phyloP scores from a whole-genome alignment of 805 yeast genomes.

The Starmerella vitae region DNA sequence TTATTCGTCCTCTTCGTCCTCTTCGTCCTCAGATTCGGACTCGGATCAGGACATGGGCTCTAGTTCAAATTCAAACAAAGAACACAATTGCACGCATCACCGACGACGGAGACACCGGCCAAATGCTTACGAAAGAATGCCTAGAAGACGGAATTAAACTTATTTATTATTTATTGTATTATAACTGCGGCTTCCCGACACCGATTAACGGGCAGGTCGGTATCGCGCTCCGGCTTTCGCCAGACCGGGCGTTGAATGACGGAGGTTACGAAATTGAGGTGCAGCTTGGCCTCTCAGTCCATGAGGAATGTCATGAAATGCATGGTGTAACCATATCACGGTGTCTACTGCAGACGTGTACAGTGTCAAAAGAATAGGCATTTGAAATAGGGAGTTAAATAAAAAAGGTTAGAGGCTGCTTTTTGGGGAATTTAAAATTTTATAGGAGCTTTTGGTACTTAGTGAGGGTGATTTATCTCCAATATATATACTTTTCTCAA shows the following conservation, averaged over 20 bases:
- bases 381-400: neutral
- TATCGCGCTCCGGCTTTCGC: slow-evolving; percentile 8
- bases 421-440: too few species aligned
- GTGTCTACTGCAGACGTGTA: slow-evolving; percentile 4
- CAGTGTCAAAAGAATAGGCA: slow-evolving; percentile 5
- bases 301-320: slow-evolving; percentile 8
- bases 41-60: slow-evolving; percentile 25
- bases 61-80: slow-evolving; percentile 10
- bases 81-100: slow-evolving; percentile 17
- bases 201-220: neutral
- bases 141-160: slow-evolving; percentile 1
- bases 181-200: neutral
- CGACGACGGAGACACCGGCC: slow-evolving; percentile 35
- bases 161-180: slow-evolving; percentile 1
- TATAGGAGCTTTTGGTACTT: too few species aligned
- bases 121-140: slow-evolving; percentile 71
- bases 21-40: slow-evolving; percentile 30
- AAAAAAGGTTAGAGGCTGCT: too few species aligned
- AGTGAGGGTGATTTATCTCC: too few species aligned
- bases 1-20: slow-evolving; percentile 19
- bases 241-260: slow-evolving; percentile 6
- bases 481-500: too few species aligned
- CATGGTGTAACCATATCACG: slow-evolving; percentile 8
- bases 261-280: slow-evolving; percentile 15
- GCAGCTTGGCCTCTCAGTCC: slow-evolving; percentile 4